Percentiles rank a stretch among this genome's conserved stretches.
These are phyloP conservation scores for Alternaria tenuissima DNA, from an alignment of 2,329 filamentous ascomycete genomes.

Conservation along the genomic window DNA sequence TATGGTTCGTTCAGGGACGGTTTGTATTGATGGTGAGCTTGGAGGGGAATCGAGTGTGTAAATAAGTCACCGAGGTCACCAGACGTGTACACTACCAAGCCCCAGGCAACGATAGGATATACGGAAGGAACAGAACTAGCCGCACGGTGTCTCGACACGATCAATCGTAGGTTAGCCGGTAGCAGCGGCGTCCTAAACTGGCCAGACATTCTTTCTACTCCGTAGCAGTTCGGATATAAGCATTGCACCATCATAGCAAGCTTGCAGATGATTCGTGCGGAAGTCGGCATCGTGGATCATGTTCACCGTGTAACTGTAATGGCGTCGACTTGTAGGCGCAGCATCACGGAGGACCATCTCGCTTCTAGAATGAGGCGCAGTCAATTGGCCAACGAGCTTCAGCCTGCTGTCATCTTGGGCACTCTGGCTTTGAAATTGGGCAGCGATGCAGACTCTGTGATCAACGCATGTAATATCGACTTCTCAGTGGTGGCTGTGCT, in stretches of 20 bases:
- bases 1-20: not conserved
- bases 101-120: not conserved
- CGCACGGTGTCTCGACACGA: not conserved
- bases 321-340: constrained; percentile 12
- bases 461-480: not conserved
- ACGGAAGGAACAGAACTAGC: not conserved
- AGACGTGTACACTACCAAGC: not conserved
- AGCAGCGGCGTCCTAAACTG: constrained; percentile 3
- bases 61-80: not conserved
- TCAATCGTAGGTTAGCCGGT: not conserved
- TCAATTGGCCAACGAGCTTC: constrained; percentile 31
- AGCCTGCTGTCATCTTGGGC: constrained; percentile 33
- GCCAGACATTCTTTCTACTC: not conserved
- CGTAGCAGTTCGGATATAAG: not conserved
- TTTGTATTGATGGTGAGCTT: not conserved
- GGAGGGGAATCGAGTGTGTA: not conserved
- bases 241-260: not conserved
- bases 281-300: not conserved
- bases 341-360: constrained; percentile 23
- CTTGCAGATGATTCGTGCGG: not conserved
- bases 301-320: not conserved
- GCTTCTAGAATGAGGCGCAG: constrained; percentile 24
- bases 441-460: constrained; percentile 20
- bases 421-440: constrained; percentile 14
- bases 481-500: constrained; percentile 3